Base-by-base conservation (phyloP, 2,329 filamentous ascomycete genomes). In the Colletotrichum navitas region DNA sequence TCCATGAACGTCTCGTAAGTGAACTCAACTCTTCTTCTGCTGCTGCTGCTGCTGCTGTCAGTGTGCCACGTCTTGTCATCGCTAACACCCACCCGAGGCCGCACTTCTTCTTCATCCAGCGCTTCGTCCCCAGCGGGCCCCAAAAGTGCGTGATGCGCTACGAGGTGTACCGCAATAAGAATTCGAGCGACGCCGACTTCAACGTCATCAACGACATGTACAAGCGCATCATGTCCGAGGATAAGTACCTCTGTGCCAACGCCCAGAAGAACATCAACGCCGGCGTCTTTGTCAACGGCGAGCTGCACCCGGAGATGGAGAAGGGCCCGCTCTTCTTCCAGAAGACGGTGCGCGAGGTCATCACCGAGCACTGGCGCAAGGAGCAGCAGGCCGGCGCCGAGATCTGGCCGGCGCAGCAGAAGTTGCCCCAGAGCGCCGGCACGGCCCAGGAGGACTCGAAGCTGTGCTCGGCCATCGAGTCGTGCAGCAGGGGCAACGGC, bases 21-120 rank as follows among this genome's bases (percentile, higher is more conserved):
- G 18, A 14, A 39, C 34, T 5, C 34, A 34, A 5, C 34, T 34
- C 63, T 39, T 12, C 7, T 34, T 12, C 36, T 41, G 34, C 61
- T 56, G 18, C 29, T 21, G 11, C 67, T n/a, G 10, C 10, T 10
- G 10, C 34, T 34, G 29, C 34, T 36, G 8, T 29, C 7, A 24
- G 24, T 47, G 52, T 26, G 6, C 3, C 39, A 18, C 14, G 12
- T 18, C 3, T 10, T 12, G 16, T 10, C 10, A 11, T 3, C 16
- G 36, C 74, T 73, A 58, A 74, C 51, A 36, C 12, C 8, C 6
- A 14, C 6, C 8, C 29, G 2, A 87, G 86, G 18, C 85, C 87
- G n/a, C 83, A 91, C 79, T 91, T 91, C 79, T 87, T 91, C 80
- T 89, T 90, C 82, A 86, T 91, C 66, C 88, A 91, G 77, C 83